Conservation (phyloP, 2,329 filamentous ascomycete species). For the Sphaceloma murrayae region DNA sequence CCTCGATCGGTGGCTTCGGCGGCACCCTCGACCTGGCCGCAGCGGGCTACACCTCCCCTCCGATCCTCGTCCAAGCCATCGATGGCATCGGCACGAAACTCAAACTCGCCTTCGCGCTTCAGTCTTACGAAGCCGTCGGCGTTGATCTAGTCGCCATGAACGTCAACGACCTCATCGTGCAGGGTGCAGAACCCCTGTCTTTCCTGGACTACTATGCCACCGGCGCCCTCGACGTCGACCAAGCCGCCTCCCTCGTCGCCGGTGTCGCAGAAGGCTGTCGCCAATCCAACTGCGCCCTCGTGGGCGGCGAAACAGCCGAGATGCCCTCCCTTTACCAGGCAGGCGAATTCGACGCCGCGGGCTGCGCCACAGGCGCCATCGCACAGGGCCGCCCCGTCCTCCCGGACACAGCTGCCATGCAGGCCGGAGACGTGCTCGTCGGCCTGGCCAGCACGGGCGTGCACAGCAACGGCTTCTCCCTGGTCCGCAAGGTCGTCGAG, state of each 20-base stretch:
- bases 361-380: constrained; percentile 80
- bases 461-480: constrained; percentile 95
- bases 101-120: constrained; percentile 83
- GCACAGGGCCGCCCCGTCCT: constrained; percentile 55
- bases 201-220: constrained; percentile 98
- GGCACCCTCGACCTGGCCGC: constrained; percentile 70
- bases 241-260: constrained; percentile 76
- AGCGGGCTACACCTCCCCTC: constrained; percentile 63
- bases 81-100: constrained; percentile 96
- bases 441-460: constrained; percentile 77
- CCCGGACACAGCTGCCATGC: constrained; percentile 67
- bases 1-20: constrained; percentile 90
- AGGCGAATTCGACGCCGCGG: constrained; percentile 87
- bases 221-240: constrained; percentile 69
- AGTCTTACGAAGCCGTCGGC: constrained; percentile 87
- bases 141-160: constrained; percentile 99
- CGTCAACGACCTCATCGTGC: constrained; percentile 93
- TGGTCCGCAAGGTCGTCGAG: constrained; percentile 84
- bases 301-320: constrained; percentile 96
- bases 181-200: constrained; percentile 88
- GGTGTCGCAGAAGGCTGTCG: constrained; percentile 83
- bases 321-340: constrained; percentile 92
- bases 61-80: constrained; percentile 84
- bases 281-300: constrained; percentile 74
- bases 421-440: constrained; percentile 70